A percentile compares a stretch with the other conserved stretches of the same genome.
phyloP scores from a whole-genome alignment of 768 basidiomycete species.

The Baorangia bicolor region DNA sequence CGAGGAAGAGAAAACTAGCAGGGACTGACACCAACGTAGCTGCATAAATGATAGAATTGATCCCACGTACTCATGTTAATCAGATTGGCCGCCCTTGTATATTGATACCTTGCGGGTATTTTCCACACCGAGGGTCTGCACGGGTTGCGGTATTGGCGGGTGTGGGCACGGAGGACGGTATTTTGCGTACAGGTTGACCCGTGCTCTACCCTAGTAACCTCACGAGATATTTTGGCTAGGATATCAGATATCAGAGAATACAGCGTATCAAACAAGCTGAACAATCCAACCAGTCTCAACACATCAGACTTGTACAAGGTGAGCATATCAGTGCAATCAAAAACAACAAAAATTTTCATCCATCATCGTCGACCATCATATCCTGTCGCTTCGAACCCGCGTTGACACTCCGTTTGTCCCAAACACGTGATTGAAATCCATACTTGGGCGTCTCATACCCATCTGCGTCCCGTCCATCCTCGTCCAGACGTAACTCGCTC shows the following conservation, averaged over 20 bases:
- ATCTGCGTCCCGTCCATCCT: conserved; percentile 3
- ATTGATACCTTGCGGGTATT: no score
- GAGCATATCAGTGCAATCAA: background rate
- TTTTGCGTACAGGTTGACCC: no score
- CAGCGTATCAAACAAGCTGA: background rate
- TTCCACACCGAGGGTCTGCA: no score
- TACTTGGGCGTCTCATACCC: conserved; percentile 27
- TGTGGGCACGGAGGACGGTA: no score
- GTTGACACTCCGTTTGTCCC: conserved; percentile 1
- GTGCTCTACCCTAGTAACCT: no score
- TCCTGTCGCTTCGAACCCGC: conserved; percentile 3
- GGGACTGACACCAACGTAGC: no score
- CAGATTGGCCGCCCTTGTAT: no score
- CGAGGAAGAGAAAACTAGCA: no score
- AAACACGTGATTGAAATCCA: conserved; percentile 3
- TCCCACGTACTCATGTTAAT: no score
- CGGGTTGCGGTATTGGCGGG: no score
- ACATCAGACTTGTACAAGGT: background rate
- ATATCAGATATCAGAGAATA: background rate
- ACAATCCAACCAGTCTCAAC: background rate
- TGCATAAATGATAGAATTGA: no score
- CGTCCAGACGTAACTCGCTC: conserved; percentile 31
- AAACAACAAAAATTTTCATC: background rate
- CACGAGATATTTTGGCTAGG: background rate
- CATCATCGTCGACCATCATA: conserved; percentile 21